phyloP scores from a whole-genome alignment of 2,329 filamentous ascomycete genomes.

The Fusarium sp. region DNA sequence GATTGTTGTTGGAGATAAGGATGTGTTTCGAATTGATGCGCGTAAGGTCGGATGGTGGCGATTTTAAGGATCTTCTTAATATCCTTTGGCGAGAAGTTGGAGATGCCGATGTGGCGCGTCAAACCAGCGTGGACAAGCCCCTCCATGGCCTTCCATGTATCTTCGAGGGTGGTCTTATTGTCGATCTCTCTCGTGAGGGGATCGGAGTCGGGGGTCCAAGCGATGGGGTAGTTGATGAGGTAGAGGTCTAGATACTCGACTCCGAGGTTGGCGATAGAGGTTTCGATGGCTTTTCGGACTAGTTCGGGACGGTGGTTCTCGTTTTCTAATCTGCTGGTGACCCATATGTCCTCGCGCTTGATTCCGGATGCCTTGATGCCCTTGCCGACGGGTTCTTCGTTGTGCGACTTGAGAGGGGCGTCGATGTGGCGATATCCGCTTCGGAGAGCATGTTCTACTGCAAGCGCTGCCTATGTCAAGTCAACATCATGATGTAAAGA shows the following conservation, averaged over 20 bases:
- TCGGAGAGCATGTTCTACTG: constrained; percentile 65
- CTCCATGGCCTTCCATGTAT: constrained; percentile 50
- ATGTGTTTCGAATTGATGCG: constrained; percentile 62
- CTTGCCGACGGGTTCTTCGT: constrained; percentile 62
- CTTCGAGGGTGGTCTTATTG: constrained; percentile 36
- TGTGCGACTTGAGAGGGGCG: constrained; percentile 70
- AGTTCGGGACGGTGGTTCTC: constrained; percentile 47
- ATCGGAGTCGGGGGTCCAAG: constrained; percentile 36
- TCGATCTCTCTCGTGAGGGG: constrained; percentile 25
- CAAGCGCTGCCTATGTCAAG: constrained; percentile 44
- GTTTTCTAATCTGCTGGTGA: constrained; percentile 51
- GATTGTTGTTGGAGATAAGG: constrained; percentile 62
- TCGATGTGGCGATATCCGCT: constrained; percentile 67
- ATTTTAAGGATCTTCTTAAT: constrained; percentile 57
- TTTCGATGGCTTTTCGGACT: constrained; percentile 46
- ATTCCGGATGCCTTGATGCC: constrained; percentile 53
- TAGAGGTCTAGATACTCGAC: constrained; percentile 50
- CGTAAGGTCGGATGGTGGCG: constrained; percentile 46
- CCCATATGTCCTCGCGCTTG: constrained; percentile 46
- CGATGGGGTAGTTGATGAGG: constrained; percentile 47
- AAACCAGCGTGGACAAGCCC: constrained; percentile 37
- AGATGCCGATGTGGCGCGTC: constrained; percentile 59
- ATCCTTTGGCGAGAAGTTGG: constrained; percentile 65
- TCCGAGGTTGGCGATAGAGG: constrained; percentile 47
- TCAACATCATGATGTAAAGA: neutral